phyloP scores from a whole-genome alignment of 495 filamentous ascomycete genomes.

The Mytilinidion resinicola region DNA sequence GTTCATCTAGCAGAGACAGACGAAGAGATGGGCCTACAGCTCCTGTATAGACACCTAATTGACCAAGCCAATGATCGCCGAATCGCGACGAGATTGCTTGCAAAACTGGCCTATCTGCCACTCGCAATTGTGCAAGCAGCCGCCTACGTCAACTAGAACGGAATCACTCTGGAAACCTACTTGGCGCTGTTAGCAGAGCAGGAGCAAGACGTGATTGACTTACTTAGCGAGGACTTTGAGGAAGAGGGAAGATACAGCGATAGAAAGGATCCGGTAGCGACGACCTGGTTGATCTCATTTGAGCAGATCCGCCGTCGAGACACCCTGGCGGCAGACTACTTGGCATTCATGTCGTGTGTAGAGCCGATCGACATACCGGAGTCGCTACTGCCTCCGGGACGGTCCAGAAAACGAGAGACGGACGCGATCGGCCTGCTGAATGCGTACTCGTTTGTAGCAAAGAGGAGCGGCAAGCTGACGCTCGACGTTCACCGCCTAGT shows the following conservation, averaged over 20 bases:
- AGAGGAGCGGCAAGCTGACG: slow-evolving; percentile 4
- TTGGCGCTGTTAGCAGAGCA: slow-evolving; percentile 8
- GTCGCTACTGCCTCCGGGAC: slow-evolving; percentile 18
- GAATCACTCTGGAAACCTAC: slow-evolving; percentile 16
- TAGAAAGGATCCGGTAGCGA: slow-evolving; percentile 24
- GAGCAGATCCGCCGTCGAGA: slow-evolving; percentile 20
- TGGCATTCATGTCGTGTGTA: slow-evolving; percentile 26
- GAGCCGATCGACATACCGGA: slow-evolving; percentile 33
- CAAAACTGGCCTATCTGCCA: slow-evolving; percentile 25
- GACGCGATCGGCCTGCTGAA: slow-evolving; percentile 35
- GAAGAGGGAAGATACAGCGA: slow-evolving; percentile 23
- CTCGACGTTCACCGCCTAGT: slow-evolving; percentile 36
- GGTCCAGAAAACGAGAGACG: neutral
- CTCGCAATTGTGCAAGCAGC: slow-evolving; percentile 32
- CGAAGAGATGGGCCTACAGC: neutral
- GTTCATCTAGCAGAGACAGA: slow-evolving; percentile 21
- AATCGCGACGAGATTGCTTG: neutral
- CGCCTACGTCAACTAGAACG: slow-evolving; percentile 29
- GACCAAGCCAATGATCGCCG: neutral
- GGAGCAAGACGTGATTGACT: slow-evolving; percentile 17
- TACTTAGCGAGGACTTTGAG: slow-evolving; percentile 21
- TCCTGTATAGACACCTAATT: slow-evolving; percentile 13
- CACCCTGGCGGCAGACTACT: slow-evolving; percentile 23
- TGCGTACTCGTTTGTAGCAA: slow-evolving; percentile 32
- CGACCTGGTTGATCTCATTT: slow-evolving; percentile 26